These are phyloP conservation scores for Aspergillus nidulans DNA, from an alignment of 495 filamentous ascomycete genomes.

Conservation along the genomic window DNA sequence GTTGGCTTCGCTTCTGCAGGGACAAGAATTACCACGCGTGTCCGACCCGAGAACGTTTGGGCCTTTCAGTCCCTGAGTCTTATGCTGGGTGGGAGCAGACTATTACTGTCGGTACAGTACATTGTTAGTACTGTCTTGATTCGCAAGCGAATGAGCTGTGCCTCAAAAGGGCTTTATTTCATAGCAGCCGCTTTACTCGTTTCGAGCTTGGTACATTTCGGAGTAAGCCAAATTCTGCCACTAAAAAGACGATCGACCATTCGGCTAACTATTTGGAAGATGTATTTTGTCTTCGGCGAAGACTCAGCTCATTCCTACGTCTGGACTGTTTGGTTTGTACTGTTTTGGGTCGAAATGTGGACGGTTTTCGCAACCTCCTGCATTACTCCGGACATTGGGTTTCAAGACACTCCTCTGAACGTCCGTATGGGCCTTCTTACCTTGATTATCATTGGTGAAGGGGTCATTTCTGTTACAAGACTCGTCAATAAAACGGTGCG, in stretches of 20 bases:
- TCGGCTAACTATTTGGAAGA: conserved; percentile 17
- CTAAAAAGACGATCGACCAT: background rate
- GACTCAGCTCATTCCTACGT: conserved; percentile 27
- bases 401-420: conserved; percentile 62
- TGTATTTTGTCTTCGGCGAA: conserved; percentile 37
- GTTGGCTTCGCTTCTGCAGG: conserved; percentile 61
- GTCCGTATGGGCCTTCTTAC: conserved; percentile 64
- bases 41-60: conserved; percentile 40
- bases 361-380: conserved; percentile 52
- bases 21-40: conserved; percentile 46
- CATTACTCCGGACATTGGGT: conserved; percentile 51
- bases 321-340: conserved; percentile 58
- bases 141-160: conserved; percentile 30
- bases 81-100: conserved; percentile 56
- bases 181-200: conserved; percentile 42
- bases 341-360: conserved; percentile 52
- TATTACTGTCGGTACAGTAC: conserved; percentile 57
- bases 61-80: conserved; percentile 47
- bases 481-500: conserved; percentile 54
- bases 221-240: conserved; percentile 30
- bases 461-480: conserved; percentile 51
- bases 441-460: conserved; percentile 66
- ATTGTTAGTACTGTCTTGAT: conserved; percentile 44
- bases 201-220: conserved; percentile 45
- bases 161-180: conserved; percentile 29